Conservation (phyloP, 805 yeast species). For the Ogataea glucozyma region DNA sequence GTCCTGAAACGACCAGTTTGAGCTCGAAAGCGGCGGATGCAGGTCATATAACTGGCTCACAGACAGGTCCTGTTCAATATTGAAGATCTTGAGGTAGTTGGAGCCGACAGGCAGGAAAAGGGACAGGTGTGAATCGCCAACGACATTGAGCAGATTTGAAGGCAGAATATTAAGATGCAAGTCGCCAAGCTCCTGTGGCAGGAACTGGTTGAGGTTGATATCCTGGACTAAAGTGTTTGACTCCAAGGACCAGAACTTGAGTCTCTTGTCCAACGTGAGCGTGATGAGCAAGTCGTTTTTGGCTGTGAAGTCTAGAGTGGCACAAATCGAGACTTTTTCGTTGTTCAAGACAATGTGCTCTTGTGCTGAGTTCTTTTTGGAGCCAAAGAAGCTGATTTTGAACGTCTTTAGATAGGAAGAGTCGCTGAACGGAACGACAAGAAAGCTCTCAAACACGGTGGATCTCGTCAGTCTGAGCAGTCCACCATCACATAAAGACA, state of each 20-base stretch:
- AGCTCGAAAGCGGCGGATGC: slow-evolving; percentile 18
- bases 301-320: slow-evolving; percentile 23
- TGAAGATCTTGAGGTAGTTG: slow-evolving; percentile 25
- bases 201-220: slow-evolving; percentile 23
- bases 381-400: slow-evolving; percentile 30
- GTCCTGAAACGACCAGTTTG: slow-evolving; percentile 31
- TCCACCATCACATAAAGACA: slow-evolving; percentile 77
- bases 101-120: slow-evolving; percentile 31
- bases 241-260: slow-evolving; percentile 62
- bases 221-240: slow-evolving; percentile 31
- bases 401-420: slow-evolving; percentile 42
- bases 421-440: slow-evolving; percentile 52
- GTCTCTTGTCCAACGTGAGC: slow-evolving; percentile 50
- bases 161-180: slow-evolving; percentile 24
- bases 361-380: slow-evolving; percentile 10
- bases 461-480: slow-evolving; percentile 53
- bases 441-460: slow-evolving; percentile 18
- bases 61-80: slow-evolving; percentile 16
- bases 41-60: slow-evolving; percentile 15
- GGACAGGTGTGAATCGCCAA: slow-evolving; percentile 17
- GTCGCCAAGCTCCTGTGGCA: slow-evolving; percentile 25
- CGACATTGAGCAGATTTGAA: slow-evolving; percentile 17
- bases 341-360: slow-evolving; percentile 22
- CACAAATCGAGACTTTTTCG: slow-evolving; percentile 25
- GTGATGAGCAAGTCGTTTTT: slow-evolving; percentile 35